Evolutionary conservation across 2,329 filamentous ascomycete species (phyloP), one percentile per base, ranked within the genome.

Genomic region (Scopulariopsis brevicaulis): DNA sequence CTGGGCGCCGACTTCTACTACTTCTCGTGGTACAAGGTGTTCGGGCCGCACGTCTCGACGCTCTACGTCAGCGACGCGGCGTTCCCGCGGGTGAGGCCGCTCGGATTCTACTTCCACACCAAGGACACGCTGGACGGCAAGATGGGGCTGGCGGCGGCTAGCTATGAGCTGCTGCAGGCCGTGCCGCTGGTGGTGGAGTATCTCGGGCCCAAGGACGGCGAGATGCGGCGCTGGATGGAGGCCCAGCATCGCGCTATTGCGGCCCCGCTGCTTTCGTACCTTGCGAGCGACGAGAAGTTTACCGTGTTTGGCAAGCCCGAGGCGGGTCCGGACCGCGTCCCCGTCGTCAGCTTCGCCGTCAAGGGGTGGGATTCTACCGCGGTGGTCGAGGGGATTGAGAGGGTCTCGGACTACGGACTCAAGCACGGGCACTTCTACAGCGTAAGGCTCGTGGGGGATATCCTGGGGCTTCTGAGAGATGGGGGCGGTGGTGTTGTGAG

Each of bases 1-100:
- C 74, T 90, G 0, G 87, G 79, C 1, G 85, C 87, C 0, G 89
- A 93, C 66, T 85, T 91, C 63, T 93, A 92, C 68, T 72, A 77
- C n/a, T 90, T 92, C 66, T 85, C 79, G 0, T 92, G 87, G 88
- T 92, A 92, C 71, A 93, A 93, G 68, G 82, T 91, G 1, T 92
- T 87, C 65, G 89, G 88, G 0, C 88, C 89, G 1, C 89, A 92
- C 63, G 76, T 91, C 1, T 78, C 87, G 0, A 80, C 86, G 62
- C 73, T 93, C 1, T 93, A 90, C 65, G 86, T 80, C 5, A 81
- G 81, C 25, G 73, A 74, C 4, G 65, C 69, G 0, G 83, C 82
- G 0, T 82, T 86, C 60, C 65, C 77, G 18, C 69, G 77, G 54
- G 73, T 90, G 58, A 71, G 71, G 4, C 80, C 82, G 0, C 63